Evolutionary conservation across 371 early-diverging fungal genomes (phyloP), one percentile per base, ranked within the genome.

Genomic region (Mortierella sp.): DNA sequence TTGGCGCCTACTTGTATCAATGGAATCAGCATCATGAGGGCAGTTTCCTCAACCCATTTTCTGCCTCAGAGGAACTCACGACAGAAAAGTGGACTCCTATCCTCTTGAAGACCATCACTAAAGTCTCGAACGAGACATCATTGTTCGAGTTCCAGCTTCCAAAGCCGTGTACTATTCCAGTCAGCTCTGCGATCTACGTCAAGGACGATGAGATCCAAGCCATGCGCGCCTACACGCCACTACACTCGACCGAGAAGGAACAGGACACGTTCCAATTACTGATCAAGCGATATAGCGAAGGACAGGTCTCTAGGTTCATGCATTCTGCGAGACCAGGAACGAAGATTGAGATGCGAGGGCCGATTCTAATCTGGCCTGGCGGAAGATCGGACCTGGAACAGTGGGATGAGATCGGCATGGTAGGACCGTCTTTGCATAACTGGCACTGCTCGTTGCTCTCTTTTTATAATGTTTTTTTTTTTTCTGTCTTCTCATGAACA

Each of bases 331-430:
- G 34, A 28, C 58, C 57, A 4, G 78, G 78, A 9, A 56, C 64
- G 26, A 64, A 50, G 58, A 56, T 76, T 44, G 78, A 76, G 55
- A 70, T 76, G 70, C 56, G 78, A 19, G 78, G 78, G 6, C 78
- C 78, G 6, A 59, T 76, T 31, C 14, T 70, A 32, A 65, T 76
- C 41, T 76, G 78, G 78, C 78, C 78, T 1, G 78, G 54, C 5
- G 51, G 65, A 9, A 52, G 31, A 1, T 39, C 60, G 8, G 78
- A 76, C 41, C 46, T 76, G 53, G 62, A 68, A 19, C 47, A 65
- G 23, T 76, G 70, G 70, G 78, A 76, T 24, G 78, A 76, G 44
- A 76, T 76, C 46, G 70, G 78, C 70, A 76, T 76, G 78, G 78
- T 76, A 76, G 27, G 31, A 4, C 2, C 0, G 5, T 0, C 2